phyloP scores from a whole-genome alignment of 257 asterid species.

The Schizonepeta tenuifolia region DNA sequence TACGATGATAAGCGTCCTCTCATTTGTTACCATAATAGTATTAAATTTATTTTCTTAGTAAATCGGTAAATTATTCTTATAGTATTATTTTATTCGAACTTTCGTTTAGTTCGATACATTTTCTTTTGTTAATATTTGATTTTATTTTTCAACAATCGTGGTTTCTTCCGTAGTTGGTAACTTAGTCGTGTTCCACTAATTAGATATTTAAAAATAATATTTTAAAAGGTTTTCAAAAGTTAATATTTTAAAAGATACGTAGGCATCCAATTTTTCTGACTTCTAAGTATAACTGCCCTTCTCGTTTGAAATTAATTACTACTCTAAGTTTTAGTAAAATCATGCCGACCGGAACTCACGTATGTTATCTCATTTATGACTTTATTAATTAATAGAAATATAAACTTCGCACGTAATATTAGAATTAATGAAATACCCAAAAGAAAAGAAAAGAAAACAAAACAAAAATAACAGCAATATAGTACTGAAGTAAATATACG shows the following conservation, averaged over 20 bases:
- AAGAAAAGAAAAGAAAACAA: too few relatives aligned
- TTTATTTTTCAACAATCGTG: not conserved
- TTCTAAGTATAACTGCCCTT: too few relatives aligned
- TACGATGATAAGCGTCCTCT: not conserved
- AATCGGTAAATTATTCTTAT: too few relatives aligned
- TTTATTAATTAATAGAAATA: too few relatives aligned
- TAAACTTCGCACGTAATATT: too few relatives aligned
- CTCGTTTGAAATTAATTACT: too few relatives aligned
- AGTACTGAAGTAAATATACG: not conserved
- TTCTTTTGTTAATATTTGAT: not conserved
- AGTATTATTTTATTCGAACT: not conserved
- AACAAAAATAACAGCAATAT: not conserved
- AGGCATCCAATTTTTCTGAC: too few relatives aligned
- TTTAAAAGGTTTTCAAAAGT: not conserved
- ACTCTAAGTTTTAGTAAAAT: too few relatives aligned
- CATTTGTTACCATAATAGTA: not conserved
- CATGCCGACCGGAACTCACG: too few relatives aligned
- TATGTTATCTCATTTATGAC: too few relatives aligned
- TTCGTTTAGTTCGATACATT: not conserved
- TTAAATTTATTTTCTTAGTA: not conserved
- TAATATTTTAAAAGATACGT: too few relatives aligned
- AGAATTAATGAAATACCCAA: too few relatives aligned
- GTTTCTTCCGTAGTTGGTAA: not conserved
- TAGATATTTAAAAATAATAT: not conserved
- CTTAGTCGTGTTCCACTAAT: slow-evolving; percentile 9